A percentile compares a stretch with the other conserved stretches of the same genome.
phyloP scores from a whole-genome alignment of 75 land plant species.

The Pinus taeda region DNA sequence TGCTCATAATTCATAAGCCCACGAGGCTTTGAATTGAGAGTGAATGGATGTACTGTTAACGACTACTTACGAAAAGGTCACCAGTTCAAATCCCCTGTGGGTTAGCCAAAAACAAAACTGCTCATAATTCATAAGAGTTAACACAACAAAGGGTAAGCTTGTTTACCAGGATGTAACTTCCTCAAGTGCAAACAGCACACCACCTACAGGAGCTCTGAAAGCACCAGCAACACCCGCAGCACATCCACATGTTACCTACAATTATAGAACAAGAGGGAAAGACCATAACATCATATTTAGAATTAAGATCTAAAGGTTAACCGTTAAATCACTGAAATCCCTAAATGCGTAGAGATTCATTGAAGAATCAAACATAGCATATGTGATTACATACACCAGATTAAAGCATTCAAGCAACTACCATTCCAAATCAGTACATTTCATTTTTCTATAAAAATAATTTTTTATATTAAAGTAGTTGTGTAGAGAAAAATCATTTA shows the following conservation, averaged over 20 bases:
- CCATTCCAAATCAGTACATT: not conserved
- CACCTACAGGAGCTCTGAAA: constrained; percentile 99
- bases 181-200: constrained; percentile 96
- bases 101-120: not conserved
- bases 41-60: too few relatives aligned
- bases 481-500: not conserved
- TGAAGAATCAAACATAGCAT: not conserved
- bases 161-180: constrained; percentile 98
- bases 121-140: not conserved
- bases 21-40: too few relatives aligned
- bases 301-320: not conserved
- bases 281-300: not conserved
- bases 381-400: not conserved
- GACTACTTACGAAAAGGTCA: too few relatives aligned
- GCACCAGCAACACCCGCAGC: constrained; percentile 99
- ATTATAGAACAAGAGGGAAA: constrained; percentile 16
- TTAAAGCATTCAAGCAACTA: not conserved
- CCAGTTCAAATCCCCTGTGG: too few relatives aligned
- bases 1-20: not conserved
- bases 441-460: not conserved
- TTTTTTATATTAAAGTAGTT: too few relatives aligned
- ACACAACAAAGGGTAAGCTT: not conserved
- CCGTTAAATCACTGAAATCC: not conserved
- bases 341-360: not conserved
- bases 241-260: constrained; percentile 99